Base-by-base conservation (phyloP, 176 grass and related monocot genomes). In the Olyra latifolia region DNA sequence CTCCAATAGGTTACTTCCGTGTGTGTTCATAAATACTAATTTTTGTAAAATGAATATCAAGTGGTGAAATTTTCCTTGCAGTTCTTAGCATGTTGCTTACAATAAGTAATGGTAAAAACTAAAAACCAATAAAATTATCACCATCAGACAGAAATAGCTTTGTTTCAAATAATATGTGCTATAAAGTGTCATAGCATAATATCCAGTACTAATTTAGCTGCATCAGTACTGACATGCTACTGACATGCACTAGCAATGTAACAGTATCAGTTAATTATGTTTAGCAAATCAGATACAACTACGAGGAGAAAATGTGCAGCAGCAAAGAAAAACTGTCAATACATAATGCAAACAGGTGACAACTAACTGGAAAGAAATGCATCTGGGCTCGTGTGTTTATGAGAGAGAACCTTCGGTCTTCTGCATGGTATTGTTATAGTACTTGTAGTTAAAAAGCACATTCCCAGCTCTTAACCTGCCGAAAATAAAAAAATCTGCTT, bases 361-460 rank as follows among this genome's bases (percentile, higher is more conserved):
- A 78, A 46, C 42, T 79, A 57, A 83, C 44, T 22, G 44, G 54
- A 48, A 69, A 54, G 28, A 74, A 40, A 72, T 11, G 7, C 27
- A 50, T 10, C 1, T 0, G 6, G 25, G 4, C 3, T 14, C 25
- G 22, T 10, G 22, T 22, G 20, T 25, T 57, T 49, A 63, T 60
- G 22, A 15, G 67, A 74, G 40, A 42, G 75, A 64, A 99, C 96
- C 96, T 99, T 99, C 96, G 10, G 92, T 95, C 80, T 89, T 91
- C 79, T 95, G 88, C 88, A 99, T 85, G 40, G 80, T 91, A 68
- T 99, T 95, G 76, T 95, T 91, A 79, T 93, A 99, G 79, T 99
- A 99, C 82, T 88, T 93, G 85, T 95, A 99, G 77, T 99, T 94
- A 78, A 99, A 99, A 73, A 95, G 62, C 53, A 99, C 96, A 88